Conservation (phyloP, 2,329 filamentous ascomycete genomes). For the Helotiales sp. region DNA sequence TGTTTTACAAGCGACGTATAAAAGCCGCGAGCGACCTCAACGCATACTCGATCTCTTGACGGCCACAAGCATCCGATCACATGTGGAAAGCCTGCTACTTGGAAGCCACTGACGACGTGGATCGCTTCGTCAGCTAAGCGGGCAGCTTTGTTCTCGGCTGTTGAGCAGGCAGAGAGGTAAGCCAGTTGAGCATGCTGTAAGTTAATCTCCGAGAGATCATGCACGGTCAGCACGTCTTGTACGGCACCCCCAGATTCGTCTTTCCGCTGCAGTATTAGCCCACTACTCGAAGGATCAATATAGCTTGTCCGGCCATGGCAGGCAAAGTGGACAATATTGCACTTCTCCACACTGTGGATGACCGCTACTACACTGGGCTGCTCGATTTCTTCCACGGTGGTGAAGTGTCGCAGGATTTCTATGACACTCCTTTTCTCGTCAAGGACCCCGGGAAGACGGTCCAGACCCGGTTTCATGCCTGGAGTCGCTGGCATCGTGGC, state of each 20-base stretch:
- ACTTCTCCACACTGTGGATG: not conserved
- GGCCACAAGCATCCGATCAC: slow-evolving; percentile 38
- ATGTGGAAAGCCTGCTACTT: slow-evolving; percentile 38
- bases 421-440: not conserved
- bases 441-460: not conserved
- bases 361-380: not conserved
- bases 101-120: slow-evolving; percentile 38
- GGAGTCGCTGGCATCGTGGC: not conserved
- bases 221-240: slow-evolving; percentile 9
- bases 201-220: not conserved
- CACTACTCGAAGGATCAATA: slow-evolving; percentile 24
- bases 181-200: slow-evolving; percentile 28
- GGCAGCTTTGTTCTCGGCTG: slow-evolving; percentile 31
- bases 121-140: slow-evolving; percentile 36
- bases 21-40: slow-evolving; percentile 27
- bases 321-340: slow-evolving; percentile 20
- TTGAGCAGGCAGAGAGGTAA: slow-evolving; percentile 41
- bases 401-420: not conserved
- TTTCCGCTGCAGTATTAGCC: slow-evolving; percentile 22
- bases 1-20: slow-evolving; percentile 18
- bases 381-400: not conserved
- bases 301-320: slow-evolving; percentile 23
- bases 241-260: not conserved
- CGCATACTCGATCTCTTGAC: slow-evolving; percentile 28
- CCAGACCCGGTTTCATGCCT: not conserved